Base-by-base conservation (phyloP, 352 stramenopile genomes). In the Phytophthora agathidicida region DNA sequence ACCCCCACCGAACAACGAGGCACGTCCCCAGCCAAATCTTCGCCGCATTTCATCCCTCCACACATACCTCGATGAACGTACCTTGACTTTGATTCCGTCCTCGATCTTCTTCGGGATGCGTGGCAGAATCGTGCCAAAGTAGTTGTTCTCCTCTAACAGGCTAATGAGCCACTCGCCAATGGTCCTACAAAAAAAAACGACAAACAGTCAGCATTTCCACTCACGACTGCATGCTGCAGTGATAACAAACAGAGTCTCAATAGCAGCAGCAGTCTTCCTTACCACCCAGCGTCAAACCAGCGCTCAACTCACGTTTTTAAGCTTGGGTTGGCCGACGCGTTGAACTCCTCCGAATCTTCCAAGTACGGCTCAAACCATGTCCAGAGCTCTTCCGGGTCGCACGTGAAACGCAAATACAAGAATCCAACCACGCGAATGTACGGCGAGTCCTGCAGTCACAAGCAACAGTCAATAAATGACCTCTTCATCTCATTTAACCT, bases 371-470 rank as follows among this genome's bases (percentile, higher is more conserved):
- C 83, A 47, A 97, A 97, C 93, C 95, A 99, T 38, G 60, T 78
- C 91, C 90, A 99, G 4, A 99, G 80, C 43, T 90, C 70, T 38
- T 94, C 83, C 0, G 97, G 96, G 28, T 98, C 87, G 55, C 86
- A 96, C 13, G 93, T 94, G 77, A 98, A 99, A 27, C 97, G 83
- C 14, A 99, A 80, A 61, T 99, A 99, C n/a, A 99, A 76, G 65
- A 99, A 99, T 0, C 96, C 97, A 19, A 99, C 81, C 3, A 86
- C 95, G 22, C 97, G 93, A 60, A 99, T 98, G 69, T 98, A 99
- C 3, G 96, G 93, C 19, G 90, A 98, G 68, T 99, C 97, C 68
- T 96, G 24, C 23, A 50, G 41, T 30, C 9, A 68, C 30, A 24
- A 48, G 8, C 9, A 48, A 9, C 22, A 56, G 28, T 70, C 20